phyloP scores from a whole-genome alignment of 768 basidiomycete genomes.

The Sarcodon sp. region DNA sequence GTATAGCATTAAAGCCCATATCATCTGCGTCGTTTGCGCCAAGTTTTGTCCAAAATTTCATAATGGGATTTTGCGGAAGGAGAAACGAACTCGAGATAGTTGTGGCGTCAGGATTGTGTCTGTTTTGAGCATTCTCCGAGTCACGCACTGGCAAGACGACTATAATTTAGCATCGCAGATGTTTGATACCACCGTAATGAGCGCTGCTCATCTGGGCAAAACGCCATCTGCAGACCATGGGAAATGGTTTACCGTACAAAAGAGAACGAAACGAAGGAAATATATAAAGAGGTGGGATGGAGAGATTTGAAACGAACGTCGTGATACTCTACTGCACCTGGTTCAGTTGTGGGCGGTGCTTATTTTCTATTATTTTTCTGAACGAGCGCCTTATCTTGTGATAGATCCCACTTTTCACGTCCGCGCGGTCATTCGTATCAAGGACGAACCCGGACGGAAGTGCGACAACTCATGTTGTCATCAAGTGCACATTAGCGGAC shows the following conservation, averaged over 20 bases:
- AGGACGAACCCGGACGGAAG: slow-evolving; percentile 50
- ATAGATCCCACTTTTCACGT: slow-evolving; percentile 41
- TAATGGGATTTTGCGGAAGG: too few relatives aligned
- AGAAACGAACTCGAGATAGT: too few relatives aligned
- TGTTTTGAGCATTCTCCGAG: too few relatives aligned
- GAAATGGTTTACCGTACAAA: slow-evolving; percentile 2
- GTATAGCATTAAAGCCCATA: too few relatives aligned
- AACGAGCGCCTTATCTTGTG: neutral
- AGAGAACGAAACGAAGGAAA: slow-evolving; percentile 26
- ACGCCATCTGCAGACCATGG: neutral
- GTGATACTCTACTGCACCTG: slow-evolving; percentile 17
- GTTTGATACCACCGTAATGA: slow-evolving; percentile 10
- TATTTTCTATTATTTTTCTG: slow-evolving; percentile 1
- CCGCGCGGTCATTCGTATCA: slow-evolving; percentile 45
- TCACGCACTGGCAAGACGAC: too few relatives aligned
- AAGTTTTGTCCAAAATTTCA: too few relatives aligned
- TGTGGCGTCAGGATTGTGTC: too few relatives aligned
- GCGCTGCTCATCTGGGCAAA: slow-evolving; percentile 1
- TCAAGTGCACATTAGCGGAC: slow-evolving; percentile 61
- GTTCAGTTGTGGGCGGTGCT: neutral
- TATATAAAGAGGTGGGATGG: slow-evolving; percentile 64
- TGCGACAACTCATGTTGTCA: slow-evolving; percentile 53
- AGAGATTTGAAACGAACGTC: slow-evolving; percentile 26
- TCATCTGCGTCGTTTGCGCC: too few relatives aligned
- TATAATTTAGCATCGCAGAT: too few relatives aligned